Percentiles rank a stretch among this genome's conserved stretches.
phyloP scores from a whole-genome alignment of 169 alveolate species.

The Toxoplasma gondii region DNA sequence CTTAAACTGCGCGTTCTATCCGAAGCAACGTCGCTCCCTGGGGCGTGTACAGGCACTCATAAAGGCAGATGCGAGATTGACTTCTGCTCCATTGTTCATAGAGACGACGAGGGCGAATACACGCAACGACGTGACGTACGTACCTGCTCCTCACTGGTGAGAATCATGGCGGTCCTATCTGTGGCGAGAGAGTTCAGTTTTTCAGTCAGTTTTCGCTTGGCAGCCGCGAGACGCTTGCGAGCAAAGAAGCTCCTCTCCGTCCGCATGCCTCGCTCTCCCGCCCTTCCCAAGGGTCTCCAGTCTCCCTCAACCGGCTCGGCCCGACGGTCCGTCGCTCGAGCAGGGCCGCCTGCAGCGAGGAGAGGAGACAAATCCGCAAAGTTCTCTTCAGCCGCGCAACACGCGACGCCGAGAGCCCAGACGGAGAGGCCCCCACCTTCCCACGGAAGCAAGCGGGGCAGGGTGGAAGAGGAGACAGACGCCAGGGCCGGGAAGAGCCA shows the following conservation, averaged over 20 bases:
- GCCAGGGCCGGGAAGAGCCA: neutral
- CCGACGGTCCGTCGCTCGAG: neutral
- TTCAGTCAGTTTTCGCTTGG: neutral
- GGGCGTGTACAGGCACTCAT: too few species aligned
- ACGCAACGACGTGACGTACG: too few species aligned
- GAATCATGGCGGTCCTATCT: neutral
- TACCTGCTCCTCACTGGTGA: neutral
- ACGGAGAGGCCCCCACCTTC: neutral
- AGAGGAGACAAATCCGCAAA: neutral
- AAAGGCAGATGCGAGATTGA: too few species aligned
- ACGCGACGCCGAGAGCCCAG: neutral
- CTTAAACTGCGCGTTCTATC: too few species aligned
- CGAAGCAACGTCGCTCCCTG: too few species aligned
- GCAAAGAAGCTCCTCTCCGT: neutral
- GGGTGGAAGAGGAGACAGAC: neutral
- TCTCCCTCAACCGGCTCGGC: neutral
- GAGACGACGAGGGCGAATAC: too few species aligned
- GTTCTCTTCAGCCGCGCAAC: conserved; percentile 28
- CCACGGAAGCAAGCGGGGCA: conserved; percentile 4
- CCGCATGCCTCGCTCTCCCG: neutral
- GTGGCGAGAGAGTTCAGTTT: neutral
- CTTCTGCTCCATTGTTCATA: too few species aligned
- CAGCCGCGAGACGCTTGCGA: neutral
- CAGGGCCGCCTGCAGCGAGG: neutral
- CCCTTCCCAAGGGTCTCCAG: neutral